Base-by-base conservation (phyloP, 2,329 filamentous ascomycete species). In the Stromatinia cepivora region DNA sequence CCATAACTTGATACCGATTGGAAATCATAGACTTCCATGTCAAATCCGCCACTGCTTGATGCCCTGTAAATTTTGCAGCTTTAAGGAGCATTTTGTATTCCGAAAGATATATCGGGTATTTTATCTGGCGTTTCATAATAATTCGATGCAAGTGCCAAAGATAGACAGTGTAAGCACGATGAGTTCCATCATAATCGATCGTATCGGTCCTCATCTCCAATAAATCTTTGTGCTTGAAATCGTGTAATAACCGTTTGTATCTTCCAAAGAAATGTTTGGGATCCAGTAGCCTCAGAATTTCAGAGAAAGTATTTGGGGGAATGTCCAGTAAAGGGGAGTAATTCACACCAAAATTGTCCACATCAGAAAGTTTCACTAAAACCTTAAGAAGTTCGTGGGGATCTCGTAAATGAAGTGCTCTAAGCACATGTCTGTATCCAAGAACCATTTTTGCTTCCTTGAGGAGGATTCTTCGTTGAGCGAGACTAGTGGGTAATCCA, bases 241-340 rank as follows among this genome's bases (percentile, higher is more conserved):
- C 78, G 28, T 79, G 76, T 66, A 85, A 81, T 25, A 87, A 79
- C 31, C 78, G 75, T 6, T 85, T 79, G 73, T 82, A 81, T 1
- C 80, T 80, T 34, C 80, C 78, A 53, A 87, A 73, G 70, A 86
- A 84, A 72, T 84, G 78, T 34, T 78, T 75, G 0, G 90, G 89
- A 69, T 91, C 87, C 11, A 93, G 78, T 7, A 84, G 82, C 46
- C 84, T 83, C 42, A 94, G 77, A 13, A 91, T 84, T 72, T 90
- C 87, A 1, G 87, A 86, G 75, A 93, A 88, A 0, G 84, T 84
- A 1, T 84, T 81, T 1, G 82, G 78, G 0, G 89, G 83, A 31
- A 69, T 45, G 8, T 69, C 46, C 20, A 64, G 22, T 7, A 69
- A 31, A 25, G 52, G 48, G 7, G 57, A 64, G 74, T 54, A 42